Base-by-base conservation (phyloP, 306 rosid genomes). In the Spatholobus suberectus region DNA sequence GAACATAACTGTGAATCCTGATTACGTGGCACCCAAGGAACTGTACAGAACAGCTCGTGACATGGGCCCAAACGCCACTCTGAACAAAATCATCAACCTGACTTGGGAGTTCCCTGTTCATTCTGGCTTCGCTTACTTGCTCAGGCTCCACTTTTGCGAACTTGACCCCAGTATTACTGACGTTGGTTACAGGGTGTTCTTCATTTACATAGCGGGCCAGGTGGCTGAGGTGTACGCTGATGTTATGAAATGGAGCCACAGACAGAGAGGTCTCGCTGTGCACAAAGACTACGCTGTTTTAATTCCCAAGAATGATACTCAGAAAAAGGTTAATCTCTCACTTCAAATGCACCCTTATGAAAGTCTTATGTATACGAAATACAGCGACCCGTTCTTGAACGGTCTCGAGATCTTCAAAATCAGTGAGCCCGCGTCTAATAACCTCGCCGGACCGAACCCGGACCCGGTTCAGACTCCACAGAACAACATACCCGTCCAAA, bases 381-480 rank as follows among this genome's bases (percentile, higher is more conserved):
- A 0, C 63, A 24, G 7, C 1, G 75, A 86, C 18, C 87, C 79
- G 0, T 41, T 88, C 37, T 63, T 91, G 67, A 91, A 85, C 26
- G 95, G 95, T 0, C 18, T 85, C 0, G 95, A 91, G 68, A 85
- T 91, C 1, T 88, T 91, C 88, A 91, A 89, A 61, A 41, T 89
- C 7, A 89, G 73, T 8, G 54, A 78, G 14, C 0, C 5, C 0
- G 12, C 0, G 0, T 58, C 2, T 6, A 58, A 73, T 0, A 89
- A 37, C 20, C 91, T 91, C 0, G 92, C 74, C 3, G 85, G 92
- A 5, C 32, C 66, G 0, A 88, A 75, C 11, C 89, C 91, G 0
- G 88, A 88, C 8, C 72, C 81, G 37, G 9, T 10, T 47, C 77
- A 44, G 14, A 10, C 20, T 49, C 55, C 20, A 49, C 61, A 6